Percentiles rank a stretch among this genome's conserved stretches.
These are phyloP conservation scores for Pythium myriotylum DNA, from an alignment of 352 stramenopile species.

Conservation along the genomic window DNA sequence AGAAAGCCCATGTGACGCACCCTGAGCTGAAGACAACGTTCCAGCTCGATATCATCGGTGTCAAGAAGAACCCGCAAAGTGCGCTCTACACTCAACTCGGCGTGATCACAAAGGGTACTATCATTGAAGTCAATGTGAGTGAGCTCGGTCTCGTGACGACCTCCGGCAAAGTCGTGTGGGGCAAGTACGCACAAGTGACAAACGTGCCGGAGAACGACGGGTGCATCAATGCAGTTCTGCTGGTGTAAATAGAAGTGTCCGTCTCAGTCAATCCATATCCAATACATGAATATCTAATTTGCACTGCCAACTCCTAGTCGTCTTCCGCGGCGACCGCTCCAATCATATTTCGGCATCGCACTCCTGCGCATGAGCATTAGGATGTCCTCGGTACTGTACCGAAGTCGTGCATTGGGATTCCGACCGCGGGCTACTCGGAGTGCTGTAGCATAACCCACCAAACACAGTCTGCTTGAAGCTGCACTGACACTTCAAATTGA, in stretches of 20 bases:
- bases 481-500: slow-evolving; percentile 23
- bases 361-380: too few species aligned
- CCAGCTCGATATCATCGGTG: slow-evolving; percentile 98
- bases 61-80: slow-evolving; percentile 99
- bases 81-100: slow-evolving; percentile 97
- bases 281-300: slow-evolving; percentile 30
- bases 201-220: slow-evolving; percentile 99
- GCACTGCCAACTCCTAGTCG: too few species aligned
- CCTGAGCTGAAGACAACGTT: slow-evolving; percentile 99
- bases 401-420: too few species aligned
- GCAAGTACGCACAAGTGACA: slow-evolving; percentile 99
- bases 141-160: slow-evolving; percentile 99
- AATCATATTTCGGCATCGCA: too few species aligned
- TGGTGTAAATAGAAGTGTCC: slow-evolving; percentile 88
- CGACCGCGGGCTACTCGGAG: too few species aligned
- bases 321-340: too few species aligned
- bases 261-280: slow-evolving; percentile 10
- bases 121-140: slow-evolving; percentile 99
- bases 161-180: slow-evolving; percentile 99
- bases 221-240: slow-evolving; percentile 98
- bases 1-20: slow-evolving; percentile 99
- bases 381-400: too few species aligned
- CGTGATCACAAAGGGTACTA: slow-evolving; percentile 99
- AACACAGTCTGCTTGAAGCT: neutral
- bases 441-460: too few species aligned